Evolutionary conservation across 805 yeast genomes (phyloP).

Genomic region (Candida saitoana): DNA sequence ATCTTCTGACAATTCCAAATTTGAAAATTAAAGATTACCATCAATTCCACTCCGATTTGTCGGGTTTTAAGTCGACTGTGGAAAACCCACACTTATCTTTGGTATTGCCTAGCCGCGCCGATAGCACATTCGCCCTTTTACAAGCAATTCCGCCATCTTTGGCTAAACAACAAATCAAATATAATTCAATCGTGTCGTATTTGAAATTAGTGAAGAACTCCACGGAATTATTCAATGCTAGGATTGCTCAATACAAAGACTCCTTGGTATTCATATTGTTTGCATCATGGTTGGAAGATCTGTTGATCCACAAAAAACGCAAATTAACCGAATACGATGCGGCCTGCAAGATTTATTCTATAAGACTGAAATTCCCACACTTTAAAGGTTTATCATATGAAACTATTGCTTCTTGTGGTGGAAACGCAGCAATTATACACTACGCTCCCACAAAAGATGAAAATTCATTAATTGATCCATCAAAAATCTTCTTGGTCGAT

Average conservation of each 20-base stretch:
- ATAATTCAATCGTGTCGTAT: slow-evolving; percentile 32
- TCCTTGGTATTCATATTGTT: slow-evolving; percentile 72
- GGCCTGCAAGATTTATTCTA: slow-evolving; percentile 51
- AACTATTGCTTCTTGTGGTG: slow-evolving; percentile 71
- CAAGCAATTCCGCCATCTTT: slow-evolving; percentile 25
- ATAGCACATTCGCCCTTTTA: slow-evolving; percentile 29
- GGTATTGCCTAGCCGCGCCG: slow-evolving; percentile 29
- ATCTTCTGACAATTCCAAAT: slow-evolving; percentile 23
- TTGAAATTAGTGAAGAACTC: slow-evolving; percentile 75
- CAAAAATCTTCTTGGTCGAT: slow-evolving; percentile 72
- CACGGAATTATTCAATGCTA: slow-evolving; percentile 68
- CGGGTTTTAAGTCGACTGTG: slow-evolving; percentile 19
- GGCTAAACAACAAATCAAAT: slow-evolving; percentile 20
- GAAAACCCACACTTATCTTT: slow-evolving; percentile 14
- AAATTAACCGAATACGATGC: slow-evolving; percentile 62
- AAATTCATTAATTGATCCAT: slow-evolving; percentile 58
- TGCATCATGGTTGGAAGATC: slow-evolving; percentile 76
- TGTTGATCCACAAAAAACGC: slow-evolving; percentile 37
- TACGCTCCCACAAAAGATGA: slow-evolving; percentile 64
- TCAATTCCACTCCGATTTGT: slow-evolving; percentile 56
- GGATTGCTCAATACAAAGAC: slow-evolving; percentile 76
- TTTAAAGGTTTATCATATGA: slow-evolving; percentile 71
- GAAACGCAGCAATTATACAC: slow-evolving; percentile 73
- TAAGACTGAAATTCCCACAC: slow-evolving; percentile 50
- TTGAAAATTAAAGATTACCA: slow-evolving; percentile 48